Base-by-base conservation (phyloP, 371 early-diverging fungal genomes). In the Dichotomocladium elegans region DNA sequence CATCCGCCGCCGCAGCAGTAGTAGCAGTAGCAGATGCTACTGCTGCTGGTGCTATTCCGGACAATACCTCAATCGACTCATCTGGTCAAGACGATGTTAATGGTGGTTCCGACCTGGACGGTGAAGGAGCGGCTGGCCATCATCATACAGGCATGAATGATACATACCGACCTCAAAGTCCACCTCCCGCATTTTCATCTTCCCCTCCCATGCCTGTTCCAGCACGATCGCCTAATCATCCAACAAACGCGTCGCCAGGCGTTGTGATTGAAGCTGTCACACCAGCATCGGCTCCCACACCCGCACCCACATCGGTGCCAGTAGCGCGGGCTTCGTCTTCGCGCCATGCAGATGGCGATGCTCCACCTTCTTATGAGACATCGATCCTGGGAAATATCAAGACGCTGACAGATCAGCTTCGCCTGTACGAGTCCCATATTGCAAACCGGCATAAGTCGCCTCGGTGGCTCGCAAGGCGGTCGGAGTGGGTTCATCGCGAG, bases 301-400 rank as follows among this genome's bases (percentile, higher is more conserved):
- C 44, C 17, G 31, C 44, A 12, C 25, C 21, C 25, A 26, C 30
- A 34, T 24, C 26, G 7, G 14, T 31, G 40, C 25, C 50, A 43
- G 19, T 28, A 14, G 22, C 17, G 41, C 11, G 40, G 21, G 41
- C 37, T 6, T n/a, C 51, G 21, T 28, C 43, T 5, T 26, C 25
- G n/a, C 45, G 47, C 10, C 48, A 46, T 28, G 33, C 34, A 24
- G 56, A 55, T 26, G 60, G 64, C 5, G 60, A 65, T 4, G 60
- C 62, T 3, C 77, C 77, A 3, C 77, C 77, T 0, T 73, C 74
- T 14, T 77, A 77, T 41, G 77, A 77, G 42, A 73, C 71, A 11
- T 77, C 77, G 0, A 61, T 77, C 0, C 27, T 66, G 6, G 64
- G 74, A n/a, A 77, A 60, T 19, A 73, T 77, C 17, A 59, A 64